Percentiles rank a stretch among this genome's conserved stretches.
These are phyloP conservation scores for Chaetomiaceae sp. DNA, from an alignment of 2,329 filamentous ascomycete genomes.

Conservation along the genomic window DNA sequence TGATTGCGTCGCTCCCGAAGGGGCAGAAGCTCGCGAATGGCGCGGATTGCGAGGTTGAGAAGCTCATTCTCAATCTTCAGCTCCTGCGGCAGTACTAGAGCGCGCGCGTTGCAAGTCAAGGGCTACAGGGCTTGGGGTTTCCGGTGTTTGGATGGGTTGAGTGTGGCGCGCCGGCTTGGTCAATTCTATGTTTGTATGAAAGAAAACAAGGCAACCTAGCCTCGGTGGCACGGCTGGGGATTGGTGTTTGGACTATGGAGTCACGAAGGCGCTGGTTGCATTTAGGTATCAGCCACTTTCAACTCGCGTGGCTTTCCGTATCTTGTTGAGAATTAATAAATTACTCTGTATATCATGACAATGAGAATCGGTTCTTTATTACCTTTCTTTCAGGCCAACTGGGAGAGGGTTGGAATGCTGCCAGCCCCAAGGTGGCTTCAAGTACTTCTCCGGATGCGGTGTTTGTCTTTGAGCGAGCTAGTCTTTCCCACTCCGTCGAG, in stretches of 20 bases:
- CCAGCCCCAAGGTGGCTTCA: background rate
- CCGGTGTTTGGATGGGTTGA: background rate
- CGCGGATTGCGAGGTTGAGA: slow-evolving; percentile 70
- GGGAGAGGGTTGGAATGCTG: background rate
- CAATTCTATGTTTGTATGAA: background rate
- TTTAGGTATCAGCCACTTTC: background rate
- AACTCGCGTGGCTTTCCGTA: background rate
- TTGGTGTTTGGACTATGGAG: slow-evolving; percentile 1
- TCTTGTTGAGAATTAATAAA: background rate
- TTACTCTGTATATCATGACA: background rate
- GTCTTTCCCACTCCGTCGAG: slow-evolving; percentile 6
- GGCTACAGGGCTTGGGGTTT: background rate
- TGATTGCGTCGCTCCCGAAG: slow-evolving; percentile 65
- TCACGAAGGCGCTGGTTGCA: background rate
- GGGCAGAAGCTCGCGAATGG: slow-evolving; percentile 54
- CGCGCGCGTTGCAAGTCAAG: no score
- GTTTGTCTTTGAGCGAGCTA: background rate
- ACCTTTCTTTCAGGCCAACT: background rate
- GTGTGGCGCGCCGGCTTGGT: background rate
- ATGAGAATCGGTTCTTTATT: background rate
- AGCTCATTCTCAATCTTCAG: slow-evolving; percentile 71
- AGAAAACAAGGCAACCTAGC: background rate
- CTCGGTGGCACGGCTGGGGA: background rate
- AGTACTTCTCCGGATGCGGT: slow-evolving; percentile 2
- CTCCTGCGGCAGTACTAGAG: slow-evolving; percentile 34